Percentiles rank a stretch among this genome's conserved stretches.
phyloP scores from a whole-genome alignment of 176 grass and related monocot genomes.

The Juncus effusus region DNA sequence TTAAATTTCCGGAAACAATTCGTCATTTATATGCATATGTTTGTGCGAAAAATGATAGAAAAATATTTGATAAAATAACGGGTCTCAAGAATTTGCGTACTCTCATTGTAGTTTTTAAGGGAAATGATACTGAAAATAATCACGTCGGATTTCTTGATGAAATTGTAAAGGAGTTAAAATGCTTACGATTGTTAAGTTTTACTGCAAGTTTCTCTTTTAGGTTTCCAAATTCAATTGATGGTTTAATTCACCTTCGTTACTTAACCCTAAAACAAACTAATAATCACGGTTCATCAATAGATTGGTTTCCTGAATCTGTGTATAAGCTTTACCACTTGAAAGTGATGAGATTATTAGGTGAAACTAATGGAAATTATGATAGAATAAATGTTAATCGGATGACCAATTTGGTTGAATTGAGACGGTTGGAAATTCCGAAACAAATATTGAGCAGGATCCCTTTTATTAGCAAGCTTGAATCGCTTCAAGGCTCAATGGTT shows the following conservation, averaged over 20 bases:
- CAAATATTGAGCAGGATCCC: conserved; percentile 11
- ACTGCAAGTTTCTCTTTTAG: conserved; percentile 10
- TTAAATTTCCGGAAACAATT: neutral
- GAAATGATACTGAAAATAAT: neutral
- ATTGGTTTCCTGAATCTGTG: conserved; percentile 33
- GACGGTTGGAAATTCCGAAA: conserved; percentile 19
- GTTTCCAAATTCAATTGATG: conserved; percentile 12
- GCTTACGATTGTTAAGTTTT: conserved; percentile 29
- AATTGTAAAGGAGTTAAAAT: neutral
- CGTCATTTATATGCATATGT: conserved; percentile 22
- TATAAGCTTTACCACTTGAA: conserved; percentile 36
- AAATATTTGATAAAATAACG: conserved; percentile 11
- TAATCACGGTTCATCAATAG: neutral
- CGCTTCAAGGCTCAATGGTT: conserved; percentile 25
- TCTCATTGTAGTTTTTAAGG: conserved; percentile 26
- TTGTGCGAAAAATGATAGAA: conserved; percentile 23
- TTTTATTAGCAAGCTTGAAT: conserved; percentile 27
- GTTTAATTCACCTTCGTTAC: conserved; percentile 38
- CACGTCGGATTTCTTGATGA: conserved; percentile 21
- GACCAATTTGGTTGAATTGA: conserved; percentile 31
- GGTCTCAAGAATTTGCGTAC: conserved; percentile 30
- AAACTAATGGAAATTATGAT: neutral
- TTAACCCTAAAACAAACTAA: conserved; percentile 3
- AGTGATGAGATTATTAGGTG: conserved; percentile 26
- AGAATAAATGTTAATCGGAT: conserved; percentile 12